Conservation (phyloP, 257 asterid species). For the Penstemon barbatus region DNA sequence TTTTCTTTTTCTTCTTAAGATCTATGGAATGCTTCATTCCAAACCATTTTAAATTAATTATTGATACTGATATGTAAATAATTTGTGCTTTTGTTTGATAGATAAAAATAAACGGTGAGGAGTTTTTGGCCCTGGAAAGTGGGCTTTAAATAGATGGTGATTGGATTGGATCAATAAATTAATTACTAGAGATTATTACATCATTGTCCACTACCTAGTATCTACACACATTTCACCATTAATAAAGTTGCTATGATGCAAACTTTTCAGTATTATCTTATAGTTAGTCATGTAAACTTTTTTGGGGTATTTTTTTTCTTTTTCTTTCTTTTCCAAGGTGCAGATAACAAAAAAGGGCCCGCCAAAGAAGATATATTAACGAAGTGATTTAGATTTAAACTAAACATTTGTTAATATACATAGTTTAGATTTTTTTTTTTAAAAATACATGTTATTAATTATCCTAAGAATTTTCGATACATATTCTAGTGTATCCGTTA, state of each 20-base stretch:
- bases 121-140: constrained; percentile 1
- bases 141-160: constrained; percentile 40
- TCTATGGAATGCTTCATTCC: constrained; percentile 39
- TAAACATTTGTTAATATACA: too few relatives aligned
- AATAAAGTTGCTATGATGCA: constrained; percentile 24
- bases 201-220: constrained; percentile 41
- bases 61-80: neutral
- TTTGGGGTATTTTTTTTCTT: too few relatives aligned
- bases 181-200: constrained; percentile 24
- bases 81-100: neutral
- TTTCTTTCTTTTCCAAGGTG: too few relatives aligned
- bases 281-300: neutral
- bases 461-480: too few relatives aligned
- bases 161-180: constrained; percentile 7
- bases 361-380: too few relatives aligned
- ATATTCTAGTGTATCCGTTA: too few relatives aligned
- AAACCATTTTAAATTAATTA: constrained; percentile 25
- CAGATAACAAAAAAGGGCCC: too few relatives aligned
- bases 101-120: constrained; percentile 25
- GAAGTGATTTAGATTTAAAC: too few relatives aligned
- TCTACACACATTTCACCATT: constrained; percentile 26
- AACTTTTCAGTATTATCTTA: constrained; percentile 24
- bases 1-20: constrained; percentile 25
- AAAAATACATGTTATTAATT: too few relatives aligned
- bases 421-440: too few relatives aligned